Percentiles rank a stretch among this genome's conserved stretches.
Conservation (phyloP, 2,329 filamentous ascomycete species). For the Sodiomyces alkalinus region DNA sequence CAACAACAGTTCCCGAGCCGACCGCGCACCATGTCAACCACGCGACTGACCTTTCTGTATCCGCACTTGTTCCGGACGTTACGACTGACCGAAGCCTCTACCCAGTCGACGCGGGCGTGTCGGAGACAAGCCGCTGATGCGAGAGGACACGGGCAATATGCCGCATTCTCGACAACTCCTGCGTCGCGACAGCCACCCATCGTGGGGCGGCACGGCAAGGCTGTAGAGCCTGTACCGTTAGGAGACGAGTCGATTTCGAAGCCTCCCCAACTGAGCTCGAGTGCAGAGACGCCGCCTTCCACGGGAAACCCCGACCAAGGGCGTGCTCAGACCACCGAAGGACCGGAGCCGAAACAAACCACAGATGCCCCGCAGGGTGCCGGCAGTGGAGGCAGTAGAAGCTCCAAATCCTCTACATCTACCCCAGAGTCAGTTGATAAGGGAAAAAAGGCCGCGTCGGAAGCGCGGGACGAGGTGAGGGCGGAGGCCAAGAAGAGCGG, state of each 20-base stretch:
- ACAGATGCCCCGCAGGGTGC: not conserved
- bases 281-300: not conserved
- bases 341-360: constrained; percentile 5
- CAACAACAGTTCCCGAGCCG: too few relatives aligned
- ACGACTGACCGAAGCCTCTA: constrained; percentile 27
- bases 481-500: constrained; percentile 26
- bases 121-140: constrained; percentile 13
- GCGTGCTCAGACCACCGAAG: not conserved
- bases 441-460: constrained; percentile 4
- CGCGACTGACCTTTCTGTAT: constrained; percentile 52
- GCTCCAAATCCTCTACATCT: not conserved
- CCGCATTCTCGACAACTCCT: constrained; percentile 17
- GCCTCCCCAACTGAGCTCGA: constrained; percentile 9
- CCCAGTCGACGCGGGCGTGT: constrained; percentile 20
- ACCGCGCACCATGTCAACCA: constrained; percentile 39
- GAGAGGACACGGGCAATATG: constrained; percentile 14
- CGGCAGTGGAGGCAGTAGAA: constrained; percentile 1
- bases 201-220: constrained; percentile 43
- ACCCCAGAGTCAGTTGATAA: not conserved
- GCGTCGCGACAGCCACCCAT: constrained; percentile 27
- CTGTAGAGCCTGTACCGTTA: constrained; percentile 34
- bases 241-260: constrained; percentile 10
- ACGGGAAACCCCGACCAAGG: too few relatives aligned
- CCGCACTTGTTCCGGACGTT: constrained; percentile 47
- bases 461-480: constrained; percentile 12